phyloP scores from a whole-genome alignment of 23 red algal species.

The Cyanidioschyzon merolae region DNA sequence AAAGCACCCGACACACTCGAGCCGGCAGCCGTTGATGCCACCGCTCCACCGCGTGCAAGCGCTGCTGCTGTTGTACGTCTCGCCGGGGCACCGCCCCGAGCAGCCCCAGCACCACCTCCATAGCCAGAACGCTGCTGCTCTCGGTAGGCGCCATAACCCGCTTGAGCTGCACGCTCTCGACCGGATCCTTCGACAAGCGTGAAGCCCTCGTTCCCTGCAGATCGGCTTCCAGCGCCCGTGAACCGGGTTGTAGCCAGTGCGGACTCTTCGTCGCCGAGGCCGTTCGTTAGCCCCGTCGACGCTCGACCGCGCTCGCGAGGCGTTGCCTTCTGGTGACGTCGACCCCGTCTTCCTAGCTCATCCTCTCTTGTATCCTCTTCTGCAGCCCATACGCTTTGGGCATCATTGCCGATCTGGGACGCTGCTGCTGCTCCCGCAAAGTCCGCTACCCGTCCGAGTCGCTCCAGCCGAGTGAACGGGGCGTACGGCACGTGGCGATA shows the following conservation, averaged over 20 bases:
- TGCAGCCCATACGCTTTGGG: slow-evolving; percentile 19
- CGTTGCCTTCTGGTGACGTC: background rate
- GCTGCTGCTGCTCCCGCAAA: background rate
- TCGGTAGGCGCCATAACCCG: background rate
- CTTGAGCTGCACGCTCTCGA: background rate
- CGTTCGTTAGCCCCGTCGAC: background rate
- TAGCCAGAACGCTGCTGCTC: slow-evolving; percentile 26
- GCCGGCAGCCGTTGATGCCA: background rate
- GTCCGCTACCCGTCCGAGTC: slow-evolving; percentile 78
- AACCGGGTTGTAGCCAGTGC: background rate
- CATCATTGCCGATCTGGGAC: slow-evolving; percentile 1
- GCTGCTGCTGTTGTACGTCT: background rate
- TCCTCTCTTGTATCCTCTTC: slow-evolving; percentile 30
- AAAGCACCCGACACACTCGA: background rate
- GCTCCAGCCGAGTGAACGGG: slow-evolving; percentile 86
- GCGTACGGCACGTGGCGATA: slow-evolving; percentile 97
- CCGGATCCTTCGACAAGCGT: background rate
- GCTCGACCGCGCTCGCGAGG: background rate
- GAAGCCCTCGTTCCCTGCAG: background rate
- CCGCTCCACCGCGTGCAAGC: background rate
- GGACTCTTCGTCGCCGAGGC: background rate
- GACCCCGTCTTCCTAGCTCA: background rate
- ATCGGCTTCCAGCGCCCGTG: background rate
- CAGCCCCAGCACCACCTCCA: slow-evolving; percentile 41
- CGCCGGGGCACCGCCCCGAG: slow-evolving; percentile 38